A percentile compares a stretch with the other conserved stretches of the same genome.
Conservation (phyloP, 768 basidiomycete species). For the Pisolithus microcarpus region DNA sequence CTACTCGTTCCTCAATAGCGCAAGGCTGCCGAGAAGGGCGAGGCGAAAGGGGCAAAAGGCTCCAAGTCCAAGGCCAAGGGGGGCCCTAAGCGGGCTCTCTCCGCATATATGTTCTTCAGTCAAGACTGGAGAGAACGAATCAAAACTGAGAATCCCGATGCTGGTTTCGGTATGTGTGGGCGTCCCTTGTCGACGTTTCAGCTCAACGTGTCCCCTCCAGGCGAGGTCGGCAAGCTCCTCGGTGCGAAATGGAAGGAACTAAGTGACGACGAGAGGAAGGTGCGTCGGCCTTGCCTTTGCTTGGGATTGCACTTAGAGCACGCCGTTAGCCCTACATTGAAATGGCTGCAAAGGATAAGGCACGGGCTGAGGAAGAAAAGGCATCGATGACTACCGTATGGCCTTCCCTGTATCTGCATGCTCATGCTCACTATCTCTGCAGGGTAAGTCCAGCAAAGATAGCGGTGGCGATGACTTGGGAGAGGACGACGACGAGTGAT, state of each 20-base stretch:
- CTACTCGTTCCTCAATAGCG: slow-evolving; percentile 35
- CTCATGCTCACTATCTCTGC: not conserved
- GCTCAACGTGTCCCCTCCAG: slow-evolving; percentile 36
- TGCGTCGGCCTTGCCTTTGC: slow-evolving; percentile 23
- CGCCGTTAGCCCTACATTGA: slow-evolving; percentile 73
- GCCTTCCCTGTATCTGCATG: slow-evolving; percentile 1
- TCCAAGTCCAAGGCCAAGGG: slow-evolving; percentile 71
- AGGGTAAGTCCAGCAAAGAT: slow-evolving; percentile 32
- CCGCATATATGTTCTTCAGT: slow-evolving; percentile 99
- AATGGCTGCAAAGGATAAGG: slow-evolving; percentile 81
- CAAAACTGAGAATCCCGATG: slow-evolving; percentile 93
- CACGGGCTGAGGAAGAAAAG: slow-evolving; percentile 79
- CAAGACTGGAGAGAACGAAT: slow-evolving; percentile 94
- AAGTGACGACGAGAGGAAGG: slow-evolving; percentile 87
- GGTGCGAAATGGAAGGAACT: slow-evolving; percentile 98
- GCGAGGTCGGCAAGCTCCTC: slow-evolving; percentile 90
- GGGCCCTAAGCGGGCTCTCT: slow-evolving; percentile 81
- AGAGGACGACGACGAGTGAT: slow-evolving; percentile 40
- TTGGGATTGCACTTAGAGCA: slow-evolving; percentile 1
- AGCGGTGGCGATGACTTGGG: slow-evolving; percentile 29
- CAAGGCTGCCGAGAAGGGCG: slow-evolving; percentile 70
- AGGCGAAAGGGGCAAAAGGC: slow-evolving; percentile 39
- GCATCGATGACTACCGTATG: slow-evolving; percentile 34
- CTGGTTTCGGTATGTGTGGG: slow-evolving; percentile 67
- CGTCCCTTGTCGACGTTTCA: slow-evolving; percentile 1